Percentiles rank a stretch among this genome's conserved stretches.
These are phyloP conservation scores for Pseudogymnoascus sp. DNA, from an alignment of 2,329 filamentous ascomycete genomes.

Conservation along the genomic window DNA sequence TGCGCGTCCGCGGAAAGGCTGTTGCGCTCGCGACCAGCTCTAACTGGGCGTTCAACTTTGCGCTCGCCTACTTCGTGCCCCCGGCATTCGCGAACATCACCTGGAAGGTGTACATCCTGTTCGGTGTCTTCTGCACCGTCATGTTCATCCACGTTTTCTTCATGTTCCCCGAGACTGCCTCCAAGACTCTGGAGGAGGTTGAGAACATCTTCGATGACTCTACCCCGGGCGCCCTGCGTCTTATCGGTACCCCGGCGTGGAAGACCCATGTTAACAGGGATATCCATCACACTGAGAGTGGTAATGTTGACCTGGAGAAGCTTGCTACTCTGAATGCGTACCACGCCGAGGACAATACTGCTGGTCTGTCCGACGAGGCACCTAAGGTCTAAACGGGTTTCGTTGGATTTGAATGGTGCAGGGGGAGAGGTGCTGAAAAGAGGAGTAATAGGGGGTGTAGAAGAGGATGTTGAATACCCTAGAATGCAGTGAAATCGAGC, in stretches of 20 bases:
- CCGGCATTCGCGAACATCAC: conserved; percentile 38
- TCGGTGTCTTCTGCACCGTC: conserved; percentile 43
- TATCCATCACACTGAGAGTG: conserved; percentile 19
- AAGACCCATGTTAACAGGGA: conserved; percentile 22
- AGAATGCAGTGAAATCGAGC: neutral
- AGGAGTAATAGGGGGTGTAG: neutral
- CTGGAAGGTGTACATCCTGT: conserved; percentile 46
- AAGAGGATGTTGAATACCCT: neutral
- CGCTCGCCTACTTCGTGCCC: conserved; percentile 41
- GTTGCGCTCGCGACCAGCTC: conserved; percentile 44
- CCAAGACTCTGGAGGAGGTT: conserved; percentile 48
- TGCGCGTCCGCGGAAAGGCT: conserved; percentile 44
- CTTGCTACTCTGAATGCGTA: conserved; percentile 13
- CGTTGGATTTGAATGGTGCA: neutral
- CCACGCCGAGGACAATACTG: conserved; percentile 10
- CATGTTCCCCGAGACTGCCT: conserved; percentile 48
- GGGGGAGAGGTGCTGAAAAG: neutral
- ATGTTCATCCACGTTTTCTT: conserved; percentile 47
- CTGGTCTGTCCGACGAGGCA: neutral
- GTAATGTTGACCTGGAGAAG: conserved; percentile 25
- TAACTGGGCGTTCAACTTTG: conserved; percentile 45
- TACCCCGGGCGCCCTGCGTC: conserved; percentile 15
- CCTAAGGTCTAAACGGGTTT: neutral
- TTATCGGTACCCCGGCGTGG: conserved; percentile 15
- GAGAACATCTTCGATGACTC: conserved; percentile 48